Percentiles rank a stretch among this genome's conserved stretches.
phyloP scores from a whole-genome alignment of 352 stramenopile genomes.

The Phytophthora ohioensis region DNA sequence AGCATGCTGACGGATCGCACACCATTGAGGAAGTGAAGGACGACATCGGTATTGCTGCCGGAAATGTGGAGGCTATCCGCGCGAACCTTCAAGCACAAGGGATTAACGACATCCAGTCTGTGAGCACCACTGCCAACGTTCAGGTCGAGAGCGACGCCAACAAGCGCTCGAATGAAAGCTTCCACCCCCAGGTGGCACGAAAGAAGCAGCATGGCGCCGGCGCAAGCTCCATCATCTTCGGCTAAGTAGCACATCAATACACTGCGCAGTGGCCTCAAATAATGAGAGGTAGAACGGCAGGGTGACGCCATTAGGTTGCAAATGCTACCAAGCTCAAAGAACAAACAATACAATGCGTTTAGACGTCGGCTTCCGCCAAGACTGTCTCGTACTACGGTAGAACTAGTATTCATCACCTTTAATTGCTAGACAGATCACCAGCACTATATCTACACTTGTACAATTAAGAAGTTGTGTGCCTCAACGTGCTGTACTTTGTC shows the following conservation, averaged over 20 bases:
- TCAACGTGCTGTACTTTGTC: slow-evolving; percentile 64
- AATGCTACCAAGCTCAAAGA: background rate
- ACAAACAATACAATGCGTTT: slow-evolving; percentile 22
- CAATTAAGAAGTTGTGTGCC: slow-evolving; percentile 42
- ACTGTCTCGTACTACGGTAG: background rate
- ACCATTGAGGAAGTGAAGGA: slow-evolving; percentile 89
- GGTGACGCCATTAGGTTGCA: too few relatives aligned
- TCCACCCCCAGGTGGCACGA: slow-evolving; percentile 67
- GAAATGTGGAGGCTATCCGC: slow-evolving; percentile 81
- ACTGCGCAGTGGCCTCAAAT: too few relatives aligned
- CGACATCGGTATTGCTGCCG: slow-evolving; percentile 73
- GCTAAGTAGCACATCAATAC: slow-evolving; percentile 36
- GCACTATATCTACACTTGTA: background rate
- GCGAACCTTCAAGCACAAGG: slow-evolving; percentile 79
- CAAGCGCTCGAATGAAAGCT: slow-evolving; percentile 58
- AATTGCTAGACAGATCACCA: too few relatives aligned
- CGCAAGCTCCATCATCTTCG: slow-evolving; percentile 86
- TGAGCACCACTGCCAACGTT: slow-evolving; percentile 60
- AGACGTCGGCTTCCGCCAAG: background rate
- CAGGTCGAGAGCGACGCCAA: slow-evolving; percentile 60
- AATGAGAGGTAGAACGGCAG: too few relatives aligned
- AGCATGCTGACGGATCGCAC: slow-evolving; percentile 80
- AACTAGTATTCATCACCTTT: background rate
- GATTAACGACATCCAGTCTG: slow-evolving; percentile 56
- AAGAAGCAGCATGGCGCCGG: slow-evolving; percentile 85